phyloP scores from a whole-genome alignment of 306 rosid species.

The Fagus sylvatica region DNA sequence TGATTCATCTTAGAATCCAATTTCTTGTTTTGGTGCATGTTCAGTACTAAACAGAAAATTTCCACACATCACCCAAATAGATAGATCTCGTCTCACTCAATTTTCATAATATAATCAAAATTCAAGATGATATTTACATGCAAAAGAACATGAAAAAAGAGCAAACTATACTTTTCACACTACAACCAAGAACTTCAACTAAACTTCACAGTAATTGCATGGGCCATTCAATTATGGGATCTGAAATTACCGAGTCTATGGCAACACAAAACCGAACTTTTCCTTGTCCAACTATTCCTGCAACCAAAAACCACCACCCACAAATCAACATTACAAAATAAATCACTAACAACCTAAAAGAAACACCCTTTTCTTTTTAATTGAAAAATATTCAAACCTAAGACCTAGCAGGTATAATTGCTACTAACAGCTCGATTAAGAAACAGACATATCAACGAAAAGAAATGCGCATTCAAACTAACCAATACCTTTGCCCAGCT shows the following conservation, averaged over 20 bases:
- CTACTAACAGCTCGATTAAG: neutral
- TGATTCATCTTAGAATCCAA: neutral
- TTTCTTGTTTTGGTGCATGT: slow-evolving; percentile 17
- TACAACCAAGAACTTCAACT: slow-evolving; percentile 17
- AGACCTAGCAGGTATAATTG: neutral
- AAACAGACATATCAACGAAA: neutral
- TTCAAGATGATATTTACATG: neutral
- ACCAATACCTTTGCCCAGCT: slow-evolving; percentile 66
- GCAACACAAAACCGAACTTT: slow-evolving; percentile 61
- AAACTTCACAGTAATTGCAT: slow-evolving; percentile 14
- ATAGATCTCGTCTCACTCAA: slow-evolving; percentile 2
- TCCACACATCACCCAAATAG: slow-evolving; percentile 17
- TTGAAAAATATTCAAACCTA: neutral
- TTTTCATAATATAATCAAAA: slow-evolving; percentile 7
- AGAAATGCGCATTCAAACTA: neutral
- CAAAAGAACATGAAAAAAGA: slow-evolving; percentile 11
- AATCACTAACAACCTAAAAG: neutral
- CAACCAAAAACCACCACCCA: slow-evolving; percentile 21
- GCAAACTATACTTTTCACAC: slow-evolving; percentile 1
- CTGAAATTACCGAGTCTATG: slow-evolving; percentile 70
- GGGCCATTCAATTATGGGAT: slow-evolving; percentile 2
- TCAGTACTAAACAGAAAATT: slow-evolving; percentile 8
- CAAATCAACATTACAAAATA: neutral
- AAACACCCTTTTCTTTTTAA: neutral
- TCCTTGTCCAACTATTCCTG: slow-evolving; percentile 70